Evolutionary conservation across 805 yeast genomes (phyloP).

Genomic region (Starmerella stigmatis): DNA sequence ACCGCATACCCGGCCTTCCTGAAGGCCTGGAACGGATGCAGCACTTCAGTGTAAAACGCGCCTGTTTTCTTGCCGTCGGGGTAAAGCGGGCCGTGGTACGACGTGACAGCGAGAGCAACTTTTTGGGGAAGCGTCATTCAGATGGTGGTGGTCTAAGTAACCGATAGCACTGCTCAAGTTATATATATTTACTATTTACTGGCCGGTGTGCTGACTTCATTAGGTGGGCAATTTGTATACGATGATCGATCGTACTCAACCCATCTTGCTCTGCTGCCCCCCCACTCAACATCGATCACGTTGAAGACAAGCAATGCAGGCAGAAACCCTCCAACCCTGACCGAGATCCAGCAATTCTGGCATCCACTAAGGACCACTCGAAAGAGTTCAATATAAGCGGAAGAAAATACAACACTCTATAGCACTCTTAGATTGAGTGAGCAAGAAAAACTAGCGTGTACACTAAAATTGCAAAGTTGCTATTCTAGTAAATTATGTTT

Average conservation of each 20-base stretch:
- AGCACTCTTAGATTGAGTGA: too few species aligned
- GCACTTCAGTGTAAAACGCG: constrained; percentile 46
- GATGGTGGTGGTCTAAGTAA: too few species aligned
- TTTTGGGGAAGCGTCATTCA: constrained; percentile 17
- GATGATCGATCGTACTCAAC: neutral
- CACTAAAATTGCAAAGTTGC: neutral
- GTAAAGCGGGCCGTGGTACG: constrained; percentile 36
- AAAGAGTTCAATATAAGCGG: too few species aligned
- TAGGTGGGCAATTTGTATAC: neutral
- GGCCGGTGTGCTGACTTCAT: too few species aligned
- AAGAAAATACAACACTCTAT: too few species aligned
- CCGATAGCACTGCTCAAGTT: too few species aligned
- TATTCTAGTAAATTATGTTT: neutral
- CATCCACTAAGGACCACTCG: too few species aligned
- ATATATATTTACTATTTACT: neutral
- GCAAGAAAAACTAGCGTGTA: neutral
- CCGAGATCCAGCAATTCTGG: too few species aligned
- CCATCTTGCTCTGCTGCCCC: too few species aligned
- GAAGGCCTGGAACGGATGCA: constrained; percentile 47
- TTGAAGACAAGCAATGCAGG: too few species aligned
- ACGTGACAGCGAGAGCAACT: constrained; percentile 22
- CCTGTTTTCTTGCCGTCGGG: constrained; percentile 54
- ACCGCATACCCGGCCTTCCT: constrained; percentile 42
- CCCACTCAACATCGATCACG: too few species aligned
- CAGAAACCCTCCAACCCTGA: too few species aligned